Percentiles rank a stretch among this genome's conserved stretches.
Evolutionary conservation across 441 rosid genomes (phyloP).

Genomic region (Populus hybrid): DNA sequence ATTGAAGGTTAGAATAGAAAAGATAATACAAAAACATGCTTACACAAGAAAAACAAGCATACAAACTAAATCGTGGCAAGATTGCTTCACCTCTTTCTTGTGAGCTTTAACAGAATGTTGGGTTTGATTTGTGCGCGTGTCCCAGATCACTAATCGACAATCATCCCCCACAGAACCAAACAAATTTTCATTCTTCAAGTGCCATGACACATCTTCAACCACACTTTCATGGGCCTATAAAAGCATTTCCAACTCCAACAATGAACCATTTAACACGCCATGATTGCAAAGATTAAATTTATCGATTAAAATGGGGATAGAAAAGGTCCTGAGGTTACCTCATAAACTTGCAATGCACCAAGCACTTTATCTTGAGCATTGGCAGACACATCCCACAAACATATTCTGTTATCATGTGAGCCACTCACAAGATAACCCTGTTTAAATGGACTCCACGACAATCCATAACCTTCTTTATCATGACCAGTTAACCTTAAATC

Average conservation of each 20-base stretch:
- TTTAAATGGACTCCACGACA: constrained; percentile 83
- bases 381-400: constrained; percentile 77
- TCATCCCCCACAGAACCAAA: constrained; percentile 84
- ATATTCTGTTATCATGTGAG: constrained; percentile 69
- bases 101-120: constrained; percentile 63
- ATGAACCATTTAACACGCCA: constrained; percentile 16
- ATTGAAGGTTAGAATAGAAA: neutral
- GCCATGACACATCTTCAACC: constrained; percentile 86
- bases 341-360: constrained; percentile 54
- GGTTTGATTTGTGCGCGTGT: constrained; percentile 58
- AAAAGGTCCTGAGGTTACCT: constrained; percentile 39
- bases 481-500: constrained; percentile 77
- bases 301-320: neutral
- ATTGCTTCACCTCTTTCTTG: constrained; percentile 53
- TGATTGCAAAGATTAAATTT: neutral
- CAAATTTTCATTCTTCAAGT: constrained; percentile 61
- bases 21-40: neutral
- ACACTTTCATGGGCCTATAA: constrained; percentile 61
- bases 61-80: neutral
- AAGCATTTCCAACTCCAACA: constrained; percentile 8
- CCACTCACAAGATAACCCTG: constrained; percentile 79
- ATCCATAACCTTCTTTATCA: constrained; percentile 79
- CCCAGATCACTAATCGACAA: constrained; percentile 70
- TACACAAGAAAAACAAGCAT: neutral
- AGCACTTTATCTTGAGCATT: constrained; percentile 47